Evolutionary conservation across 2,329 filamentous ascomycete species (phyloP).

Genomic region (Ceratocystis ficicola): DNA sequence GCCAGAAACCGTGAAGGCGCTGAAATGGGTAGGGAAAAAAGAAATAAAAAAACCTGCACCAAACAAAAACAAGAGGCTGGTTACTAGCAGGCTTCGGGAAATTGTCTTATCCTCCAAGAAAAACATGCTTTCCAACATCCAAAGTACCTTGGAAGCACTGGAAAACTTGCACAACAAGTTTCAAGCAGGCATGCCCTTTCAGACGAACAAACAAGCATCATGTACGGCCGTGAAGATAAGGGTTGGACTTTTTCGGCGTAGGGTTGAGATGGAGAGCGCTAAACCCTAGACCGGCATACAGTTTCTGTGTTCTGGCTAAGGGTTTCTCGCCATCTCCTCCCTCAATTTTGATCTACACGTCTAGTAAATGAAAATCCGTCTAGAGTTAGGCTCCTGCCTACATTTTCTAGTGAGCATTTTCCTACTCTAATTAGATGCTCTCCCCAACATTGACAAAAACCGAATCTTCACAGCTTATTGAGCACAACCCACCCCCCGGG

Average conservation of each 20-base stretch:
- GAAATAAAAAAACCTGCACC: not conserved
- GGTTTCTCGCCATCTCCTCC: too few species aligned
- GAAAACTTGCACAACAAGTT: slow-evolving; percentile 4
- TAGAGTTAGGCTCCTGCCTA: too few species aligned
- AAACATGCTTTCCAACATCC: slow-evolving; percentile 1
- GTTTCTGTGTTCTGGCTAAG: too few species aligned
- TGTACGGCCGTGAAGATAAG: not conserved
- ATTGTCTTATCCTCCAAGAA: not conserved
- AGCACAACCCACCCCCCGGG: not conserved
- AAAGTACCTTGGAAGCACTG: not conserved
- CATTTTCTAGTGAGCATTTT: too few species aligned
- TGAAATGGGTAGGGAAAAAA: not conserved
- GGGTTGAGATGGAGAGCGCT: not conserved
- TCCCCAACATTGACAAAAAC: too few species aligned
- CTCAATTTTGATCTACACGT: too few species aligned
- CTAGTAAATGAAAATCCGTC: too few species aligned
- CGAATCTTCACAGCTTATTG: too few species aligned
- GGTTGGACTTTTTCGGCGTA: not conserved
- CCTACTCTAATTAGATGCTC: too few species aligned
- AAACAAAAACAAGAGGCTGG: not conserved
- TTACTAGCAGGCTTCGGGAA: not conserved
- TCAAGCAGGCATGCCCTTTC: not conserved
- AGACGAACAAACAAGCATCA: not conserved
- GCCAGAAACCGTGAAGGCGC: not conserved
- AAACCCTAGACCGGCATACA: too few species aligned